These are phyloP conservation scores for Aspergillus hortae DNA, from an alignment of 2,329 filamentous ascomycete species.

Conservation along the genomic window DNA sequence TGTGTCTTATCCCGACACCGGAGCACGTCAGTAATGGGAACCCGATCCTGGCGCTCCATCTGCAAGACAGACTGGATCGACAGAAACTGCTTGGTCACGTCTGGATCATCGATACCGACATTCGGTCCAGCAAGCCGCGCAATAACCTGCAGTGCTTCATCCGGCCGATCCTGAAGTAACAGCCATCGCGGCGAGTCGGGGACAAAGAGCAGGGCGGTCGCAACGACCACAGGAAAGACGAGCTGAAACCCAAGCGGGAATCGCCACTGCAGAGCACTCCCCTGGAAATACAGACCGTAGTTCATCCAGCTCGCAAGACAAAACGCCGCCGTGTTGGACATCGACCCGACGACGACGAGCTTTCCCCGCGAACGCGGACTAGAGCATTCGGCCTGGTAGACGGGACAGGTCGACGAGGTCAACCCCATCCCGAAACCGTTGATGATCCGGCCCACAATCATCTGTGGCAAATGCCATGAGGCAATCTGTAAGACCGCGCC, in stretches of 20 bases:
- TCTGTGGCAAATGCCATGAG: slow-evolving; percentile 37
- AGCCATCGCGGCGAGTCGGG: slow-evolving; percentile 38
- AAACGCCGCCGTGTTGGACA: slow-evolving; percentile 12
- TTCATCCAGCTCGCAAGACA: slow-evolving; percentile 13
- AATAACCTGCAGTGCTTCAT: slow-evolving; percentile 13
- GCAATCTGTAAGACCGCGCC: slow-evolving; percentile 44
- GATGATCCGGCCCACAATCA: slow-evolving; percentile 37
- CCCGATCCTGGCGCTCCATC: slow-evolving; percentile 37
- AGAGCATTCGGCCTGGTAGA: slow-evolving; percentile 45
- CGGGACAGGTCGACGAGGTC: slow-evolving; percentile 48
- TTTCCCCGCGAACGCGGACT: slow-evolving; percentile 40
- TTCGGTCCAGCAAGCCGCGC: slow-evolving; percentile 4
- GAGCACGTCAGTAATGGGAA: slow-evolving; percentile 18
- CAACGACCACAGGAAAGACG: slow-evolving; percentile 38
- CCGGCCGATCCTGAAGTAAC: slow-evolving; percentile 5
- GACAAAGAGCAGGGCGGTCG: slow-evolving; percentile 32
- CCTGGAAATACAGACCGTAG: slow-evolving; percentile 7
- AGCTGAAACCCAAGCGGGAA: slow-evolving; percentile 46
- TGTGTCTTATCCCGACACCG: slow-evolving; percentile 41
- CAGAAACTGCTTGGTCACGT: slow-evolving; percentile 19
- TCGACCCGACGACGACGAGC: slow-evolving; percentile 20
- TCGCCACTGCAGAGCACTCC: slow-evolving; percentile 26
- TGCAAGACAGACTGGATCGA: slow-evolving; percentile 22
- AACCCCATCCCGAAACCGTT: slow-evolving; percentile 46
- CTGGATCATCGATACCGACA: slow-evolving; percentile 19